A percentile compares a stretch with the other conserved stretches of the same genome.
These are phyloP conservation scores for Orychophragmus violaceus DNA, from an alignment of 345 rosid species.

Conservation along the genomic window DNA sequence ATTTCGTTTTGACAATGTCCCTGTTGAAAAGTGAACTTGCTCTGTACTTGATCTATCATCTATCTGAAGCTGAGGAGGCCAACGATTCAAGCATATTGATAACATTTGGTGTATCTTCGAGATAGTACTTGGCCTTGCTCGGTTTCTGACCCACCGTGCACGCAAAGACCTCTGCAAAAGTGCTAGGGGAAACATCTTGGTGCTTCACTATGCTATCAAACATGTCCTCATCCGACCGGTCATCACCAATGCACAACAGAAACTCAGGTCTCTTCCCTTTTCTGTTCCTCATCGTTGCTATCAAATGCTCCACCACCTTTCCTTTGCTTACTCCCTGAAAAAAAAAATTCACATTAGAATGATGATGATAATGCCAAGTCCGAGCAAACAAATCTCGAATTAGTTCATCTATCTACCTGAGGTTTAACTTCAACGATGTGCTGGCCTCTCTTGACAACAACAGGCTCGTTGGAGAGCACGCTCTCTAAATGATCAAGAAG, in stretches of 20 bases:
- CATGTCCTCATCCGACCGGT: conserved; percentile 85
- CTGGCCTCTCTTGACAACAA: conserved; percentile 75
- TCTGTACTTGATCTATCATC: conserved; percentile 6
- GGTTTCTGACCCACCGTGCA: conserved; percentile 89
- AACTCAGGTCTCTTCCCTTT: conserved; percentile 56
- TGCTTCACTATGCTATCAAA: conserved; percentile 52
- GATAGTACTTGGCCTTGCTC: conserved; percentile 79
- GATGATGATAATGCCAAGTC: not conserved
- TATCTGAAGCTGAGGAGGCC: conserved; percentile 34
- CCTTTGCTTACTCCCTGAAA: conserved; percentile 79
- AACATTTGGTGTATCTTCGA: conserved; percentile 59
- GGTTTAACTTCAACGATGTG: conserved; percentile 85
- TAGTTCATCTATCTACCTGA: conserved; percentile 46
- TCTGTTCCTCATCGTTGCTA: conserved; percentile 43
- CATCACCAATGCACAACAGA: conserved; percentile 75
- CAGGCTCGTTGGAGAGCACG: conserved; percentile 82
- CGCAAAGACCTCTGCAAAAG: conserved; percentile 52
- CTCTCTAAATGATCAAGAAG: conserved; percentile 80
- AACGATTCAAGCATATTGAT: conserved; percentile 54
- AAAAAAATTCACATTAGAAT: not conserved
- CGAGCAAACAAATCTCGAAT: too few relatives aligned
- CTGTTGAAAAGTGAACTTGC: conserved; percentile 13
- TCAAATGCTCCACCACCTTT: conserved; percentile 50
- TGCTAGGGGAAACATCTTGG: conserved; percentile 37
- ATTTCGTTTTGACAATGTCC: conserved; percentile 22